phyloP scores from a whole-genome alignment of 1,139 yeast species.

The Candida tunisiensis region DNA sequence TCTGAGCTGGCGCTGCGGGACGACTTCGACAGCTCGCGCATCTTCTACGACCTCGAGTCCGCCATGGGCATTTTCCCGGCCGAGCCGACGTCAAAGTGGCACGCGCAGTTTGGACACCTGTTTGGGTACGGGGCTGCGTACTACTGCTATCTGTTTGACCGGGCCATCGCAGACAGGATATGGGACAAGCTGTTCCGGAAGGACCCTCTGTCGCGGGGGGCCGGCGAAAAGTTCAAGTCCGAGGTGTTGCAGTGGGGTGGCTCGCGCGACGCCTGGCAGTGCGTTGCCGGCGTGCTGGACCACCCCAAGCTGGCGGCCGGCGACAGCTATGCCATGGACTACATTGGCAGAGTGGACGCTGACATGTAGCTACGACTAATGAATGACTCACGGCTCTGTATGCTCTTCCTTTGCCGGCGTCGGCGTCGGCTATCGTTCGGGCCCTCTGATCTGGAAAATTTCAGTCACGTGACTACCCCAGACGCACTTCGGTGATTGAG shows the following conservation, averaged over 20 bases:
- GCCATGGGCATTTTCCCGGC: conserved; percentile 22
- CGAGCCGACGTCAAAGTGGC: conserved; percentile 54
- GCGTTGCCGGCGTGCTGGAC: conserved; percentile 66
- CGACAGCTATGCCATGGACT: conserved; percentile 58
- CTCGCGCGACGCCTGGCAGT: conserved; percentile 74
- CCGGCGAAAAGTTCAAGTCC: conserved; percentile 60
- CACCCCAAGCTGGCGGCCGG: conserved; percentile 45
- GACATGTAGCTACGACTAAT: too few species aligned
- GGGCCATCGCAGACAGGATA: conserved; percentile 80
- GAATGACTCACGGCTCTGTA: too few species aligned
- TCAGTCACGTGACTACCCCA: too few species aligned
- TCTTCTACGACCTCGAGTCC: conserved; percentile 52
- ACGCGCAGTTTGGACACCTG: conserved; percentile 85
- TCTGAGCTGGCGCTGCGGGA: conserved; percentile 15
- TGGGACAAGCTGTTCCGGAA: conserved; percentile 56
- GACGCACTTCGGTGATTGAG: too few species aligned
- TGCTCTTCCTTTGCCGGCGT: too few species aligned
- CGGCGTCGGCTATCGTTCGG: too few species aligned
- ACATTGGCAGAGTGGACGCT: too few species aligned
- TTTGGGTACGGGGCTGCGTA: conserved; percentile 91
- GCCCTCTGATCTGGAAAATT: too few species aligned
- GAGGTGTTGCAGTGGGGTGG: conserved; percentile 89
- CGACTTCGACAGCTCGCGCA: conserved; percentile 32
- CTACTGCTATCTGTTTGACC: conserved; percentile 78
- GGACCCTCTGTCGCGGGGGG: conserved; percentile 46